These are phyloP conservation scores for Phytopythium kandeliae DNA, from an alignment of 352 stramenopile genomes.

Conservation along the genomic window DNA sequence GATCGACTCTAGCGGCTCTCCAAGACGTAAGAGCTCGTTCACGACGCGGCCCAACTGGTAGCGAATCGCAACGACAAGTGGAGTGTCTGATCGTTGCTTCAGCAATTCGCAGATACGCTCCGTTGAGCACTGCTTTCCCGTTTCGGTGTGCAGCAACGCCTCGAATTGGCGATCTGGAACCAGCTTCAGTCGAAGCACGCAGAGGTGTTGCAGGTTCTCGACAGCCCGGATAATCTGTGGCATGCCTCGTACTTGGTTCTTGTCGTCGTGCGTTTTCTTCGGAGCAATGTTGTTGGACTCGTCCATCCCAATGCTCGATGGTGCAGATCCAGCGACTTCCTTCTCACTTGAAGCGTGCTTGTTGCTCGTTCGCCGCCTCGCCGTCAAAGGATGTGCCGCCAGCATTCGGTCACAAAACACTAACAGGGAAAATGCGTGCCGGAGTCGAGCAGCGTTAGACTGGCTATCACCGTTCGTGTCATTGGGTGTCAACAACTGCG, in stretches of 20 bases:
- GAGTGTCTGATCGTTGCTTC: conserved; percentile 45
- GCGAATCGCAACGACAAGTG: conserved; percentile 69
- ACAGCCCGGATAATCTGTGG: conserved; percentile 12
- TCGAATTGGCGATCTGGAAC: conserved; percentile 49
- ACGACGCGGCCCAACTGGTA: conserved; percentile 75
- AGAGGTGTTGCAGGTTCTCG: conserved; percentile 41
- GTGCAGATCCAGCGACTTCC: background rate
- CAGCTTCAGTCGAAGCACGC: conserved; percentile 43
- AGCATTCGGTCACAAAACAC: conserved; percentile 58
- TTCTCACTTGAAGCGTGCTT: background rate
- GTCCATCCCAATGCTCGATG: background rate
- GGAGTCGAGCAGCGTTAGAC: conserved; percentile 9
- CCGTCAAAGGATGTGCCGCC: conserved; percentile 26
- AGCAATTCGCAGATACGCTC: conserved; percentile 60
- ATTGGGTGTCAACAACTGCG: background rate
- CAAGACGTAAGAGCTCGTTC: conserved; percentile 61
- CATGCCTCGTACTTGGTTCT: conserved; percentile 8
- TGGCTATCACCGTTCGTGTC: conserved; percentile 3
- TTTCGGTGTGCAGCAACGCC: conserved; percentile 53
- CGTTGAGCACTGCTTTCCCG: conserved; percentile 59
- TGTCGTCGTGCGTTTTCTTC: background rate
- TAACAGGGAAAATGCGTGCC: conserved; percentile 34
- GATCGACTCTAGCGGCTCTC: conserved; percentile 44
- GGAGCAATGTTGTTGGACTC: no score
- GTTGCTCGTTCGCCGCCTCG: conserved; percentile 10